Evolutionary conservation across 768 basidiomycete species (phyloP), one percentile per base, ranked within the genome.

Genomic region (Serendipita vermifera): DNA sequence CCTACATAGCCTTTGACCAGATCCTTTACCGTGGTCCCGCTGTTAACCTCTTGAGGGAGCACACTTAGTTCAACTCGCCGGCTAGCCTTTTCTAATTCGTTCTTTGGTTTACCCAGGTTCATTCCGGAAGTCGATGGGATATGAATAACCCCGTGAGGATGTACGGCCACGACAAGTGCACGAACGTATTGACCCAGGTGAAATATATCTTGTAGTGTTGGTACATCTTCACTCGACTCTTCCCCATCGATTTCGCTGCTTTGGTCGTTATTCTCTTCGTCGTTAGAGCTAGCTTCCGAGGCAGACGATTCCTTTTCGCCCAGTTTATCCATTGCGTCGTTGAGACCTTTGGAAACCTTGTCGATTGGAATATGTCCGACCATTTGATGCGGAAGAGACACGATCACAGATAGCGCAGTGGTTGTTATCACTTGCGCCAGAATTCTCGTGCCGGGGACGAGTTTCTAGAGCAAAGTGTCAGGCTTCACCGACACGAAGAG

Each of bases 361-460:
- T 93, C 98, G 60, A 99, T 89, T 22, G 94, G 93, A 32, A 98
- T 76, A 69, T 99, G 91, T 6, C 80, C 96, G 61, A 87, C 78
- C 35, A 99, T 80, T 69, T 97, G 93, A 63, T 93, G 88, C 15
- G 96, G 94, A n/a, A 99, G 75, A 15, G 94, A 97, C 27, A 98
- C 74, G 57, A 98, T 77, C 58, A 99, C 77, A 40, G 89, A 85
- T 33, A 99, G 80, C 9, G 93, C 87, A 59, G 89, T 81, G 54
- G 98, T 78, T 26, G 85, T 78, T 62, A 88, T 76, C 54, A 99
- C 77, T 70, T 91, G 86, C n/a, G 82, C 84, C 33, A 98, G 72
- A 20, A 97, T 76, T 65, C 83, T 90, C 78, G 90, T 92, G 33
- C 92, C 93, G 33, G 81, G 46, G 20, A 29, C 24, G 9, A 51